These are phyloP conservation scores for Fusarium humuli DNA, from an alignment of 2,329 filamentous ascomycete species.

Conservation along the genomic window DNA sequence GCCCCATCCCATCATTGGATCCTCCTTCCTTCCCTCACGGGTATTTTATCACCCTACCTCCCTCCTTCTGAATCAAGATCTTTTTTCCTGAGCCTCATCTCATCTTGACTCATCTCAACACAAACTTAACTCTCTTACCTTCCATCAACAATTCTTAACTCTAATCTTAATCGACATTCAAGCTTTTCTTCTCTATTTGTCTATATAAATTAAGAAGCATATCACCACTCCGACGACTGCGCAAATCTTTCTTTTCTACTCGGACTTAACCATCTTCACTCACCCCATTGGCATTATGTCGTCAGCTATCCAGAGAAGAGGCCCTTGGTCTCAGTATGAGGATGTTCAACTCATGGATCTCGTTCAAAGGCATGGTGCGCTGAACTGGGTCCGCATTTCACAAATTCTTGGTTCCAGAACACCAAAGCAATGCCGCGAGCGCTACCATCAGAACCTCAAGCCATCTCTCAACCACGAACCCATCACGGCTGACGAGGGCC, in stretches of 20 bases:
- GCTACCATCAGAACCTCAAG: slow-evolving; percentile 94
- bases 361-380: slow-evolving; percentile 76
- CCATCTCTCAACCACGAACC: slow-evolving; percentile 78
- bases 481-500: slow-evolving; percentile 77
- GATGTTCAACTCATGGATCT: slow-evolving; percentile 77
- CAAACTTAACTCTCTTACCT: background rate
- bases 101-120: background rate
- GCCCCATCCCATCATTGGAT: slow-evolving; percentile 9
- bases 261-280: background rate
- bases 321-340: slow-evolving; percentile 85
- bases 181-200: background rate
- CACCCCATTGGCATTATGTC: slow-evolving; percentile 25
- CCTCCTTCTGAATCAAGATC: slow-evolving; percentile 36
- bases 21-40: slow-evolving; percentile 17
- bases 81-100: slow-evolving; percentile 21
- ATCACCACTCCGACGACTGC: background rate
- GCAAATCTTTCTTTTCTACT: background rate
- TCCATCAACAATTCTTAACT: slow-evolving; percentile 1
- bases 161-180: background rate
- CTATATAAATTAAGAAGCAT: background rate
- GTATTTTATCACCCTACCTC: slow-evolving; percentile 47
- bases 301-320: slow-evolving; percentile 60
- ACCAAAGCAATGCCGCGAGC: slow-evolving; percentile 94
- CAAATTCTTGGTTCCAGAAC: slow-evolving; percentile 79
- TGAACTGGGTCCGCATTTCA: slow-evolving; percentile 93